Percentiles rank a stretch among this genome's conserved stretches.
phyloP scores from a whole-genome alignment of 257 asterid genomes.

The Rehmannia glutinosa region DNA sequence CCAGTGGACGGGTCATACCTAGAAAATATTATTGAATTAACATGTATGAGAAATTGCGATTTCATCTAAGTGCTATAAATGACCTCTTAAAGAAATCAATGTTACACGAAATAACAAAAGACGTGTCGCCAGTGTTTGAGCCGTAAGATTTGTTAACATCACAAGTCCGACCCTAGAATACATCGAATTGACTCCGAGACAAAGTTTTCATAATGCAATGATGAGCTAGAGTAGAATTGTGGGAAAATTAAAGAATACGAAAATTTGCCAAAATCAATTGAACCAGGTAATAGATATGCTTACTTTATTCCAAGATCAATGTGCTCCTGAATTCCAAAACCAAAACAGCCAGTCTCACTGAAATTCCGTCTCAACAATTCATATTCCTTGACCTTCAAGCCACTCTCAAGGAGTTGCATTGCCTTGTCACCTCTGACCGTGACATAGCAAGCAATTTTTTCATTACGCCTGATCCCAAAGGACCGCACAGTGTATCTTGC shows the following conservation, averaged over 20 bases:
- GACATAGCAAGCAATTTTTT: slow-evolving; percentile 43
- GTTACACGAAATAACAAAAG: neutral
- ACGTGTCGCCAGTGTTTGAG: neutral
- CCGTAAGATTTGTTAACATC: too few relatives aligned
- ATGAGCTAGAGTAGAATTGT: neutral
- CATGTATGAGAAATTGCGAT: neutral
- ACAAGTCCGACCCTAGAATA: too few relatives aligned
- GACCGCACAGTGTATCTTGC: slow-evolving; percentile 48
- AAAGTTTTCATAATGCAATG: too few relatives aligned
- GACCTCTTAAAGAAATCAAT: neutral
- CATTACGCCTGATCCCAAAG: slow-evolving; percentile 47
- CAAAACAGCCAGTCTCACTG: slow-evolving; percentile 45
- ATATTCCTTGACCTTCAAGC: slow-evolving; percentile 43
- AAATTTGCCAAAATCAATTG: too few relatives aligned
- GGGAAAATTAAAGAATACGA: neutral
- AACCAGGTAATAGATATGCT: too few relatives aligned
- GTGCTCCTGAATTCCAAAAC: slow-evolving; percentile 43
- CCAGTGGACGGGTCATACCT: slow-evolving; percentile 51
- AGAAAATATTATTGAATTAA: neutral
- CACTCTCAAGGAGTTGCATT: slow-evolving; percentile 45
- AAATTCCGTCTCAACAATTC: slow-evolving; percentile 40
- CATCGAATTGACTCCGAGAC: too few relatives aligned
- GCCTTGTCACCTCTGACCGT: slow-evolving; percentile 48
- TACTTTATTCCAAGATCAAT: slow-evolving; percentile 47
- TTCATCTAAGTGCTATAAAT: neutral